Evolutionary conservation across 305 asterid species (phyloP).

Genomic region (Coffea humblotiana): DNA sequence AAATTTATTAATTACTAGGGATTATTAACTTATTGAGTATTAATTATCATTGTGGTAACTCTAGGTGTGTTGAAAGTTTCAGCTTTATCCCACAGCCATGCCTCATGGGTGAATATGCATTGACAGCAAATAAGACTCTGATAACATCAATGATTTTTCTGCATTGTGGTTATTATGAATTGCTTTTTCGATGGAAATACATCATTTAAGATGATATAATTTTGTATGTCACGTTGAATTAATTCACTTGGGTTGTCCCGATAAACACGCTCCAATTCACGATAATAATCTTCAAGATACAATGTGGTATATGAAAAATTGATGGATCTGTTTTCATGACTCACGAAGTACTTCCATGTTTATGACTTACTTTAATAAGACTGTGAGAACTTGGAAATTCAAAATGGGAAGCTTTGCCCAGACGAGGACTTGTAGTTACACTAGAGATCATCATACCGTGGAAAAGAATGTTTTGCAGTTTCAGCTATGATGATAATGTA

Average conservation of each 20-base stretch:
- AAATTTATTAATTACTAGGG: neutral
- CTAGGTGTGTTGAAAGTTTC: neutral
- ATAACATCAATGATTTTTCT: neutral
- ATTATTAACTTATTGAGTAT: constrained; percentile 17
- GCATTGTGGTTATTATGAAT: neutral
- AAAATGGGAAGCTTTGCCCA: neutral
- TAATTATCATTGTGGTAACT: constrained; percentile 14
- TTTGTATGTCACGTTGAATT: neutral
- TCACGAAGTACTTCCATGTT: neutral
- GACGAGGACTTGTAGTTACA: neutral
- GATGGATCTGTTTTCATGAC: neutral
- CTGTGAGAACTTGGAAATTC: neutral
- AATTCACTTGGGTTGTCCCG: neutral
- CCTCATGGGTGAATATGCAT: neutral
- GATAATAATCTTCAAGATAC: neutral
- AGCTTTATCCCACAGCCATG: constrained; percentile 7
- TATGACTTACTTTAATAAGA: neutral
- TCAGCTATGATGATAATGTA: neutral
- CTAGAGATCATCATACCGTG: neutral
- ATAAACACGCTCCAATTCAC: neutral
- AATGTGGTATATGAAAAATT: neutral
- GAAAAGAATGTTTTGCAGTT: neutral
- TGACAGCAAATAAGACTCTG: neutral
- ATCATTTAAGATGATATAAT: neutral
- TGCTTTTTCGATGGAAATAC: neutral